A percentile compares a stretch with the other conserved stretches of the same genome.
Conservation (phyloP, 177 flowering plant genomes). For the Vitis hybrid region DNA sequence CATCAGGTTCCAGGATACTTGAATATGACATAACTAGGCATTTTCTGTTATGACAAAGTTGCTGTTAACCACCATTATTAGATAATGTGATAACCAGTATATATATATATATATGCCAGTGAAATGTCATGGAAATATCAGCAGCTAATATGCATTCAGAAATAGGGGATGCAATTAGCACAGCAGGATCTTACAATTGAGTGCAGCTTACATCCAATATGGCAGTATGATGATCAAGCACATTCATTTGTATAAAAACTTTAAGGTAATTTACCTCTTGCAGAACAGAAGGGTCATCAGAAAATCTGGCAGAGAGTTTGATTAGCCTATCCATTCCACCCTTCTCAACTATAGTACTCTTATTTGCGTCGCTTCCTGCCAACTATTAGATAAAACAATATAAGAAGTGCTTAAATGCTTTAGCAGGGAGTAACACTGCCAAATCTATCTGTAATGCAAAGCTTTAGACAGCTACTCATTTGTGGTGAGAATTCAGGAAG, state of each 20-base stretch:
- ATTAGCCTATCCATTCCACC: slow-evolving; percentile 73
- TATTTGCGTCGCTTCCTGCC: slow-evolving; percentile 96
- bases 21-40: no score
- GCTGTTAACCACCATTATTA: no score
- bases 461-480: background rate
- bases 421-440: background rate
- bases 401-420: slow-evolving; percentile 1
- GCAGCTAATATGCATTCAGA: background rate
- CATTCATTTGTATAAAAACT: background rate
- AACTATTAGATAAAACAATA: slow-evolving; percentile 39
- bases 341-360: slow-evolving; percentile 69
- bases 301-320: slow-evolving; percentile 63
- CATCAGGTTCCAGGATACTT: no score
- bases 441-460: background rate
- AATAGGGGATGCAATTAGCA: background rate
- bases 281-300: slow-evolving; percentile 81
- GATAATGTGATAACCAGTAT: no score
- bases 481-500: background rate
- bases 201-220: background rate
- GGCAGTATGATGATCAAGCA: background rate
- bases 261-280: slow-evolving; percentile 66
- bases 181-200: no score
- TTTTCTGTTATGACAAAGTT: no score
- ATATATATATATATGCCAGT: no score
- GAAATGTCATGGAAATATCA: background rate